Base-by-base conservation (phyloP, 306 rosid genomes). In the Mimosa bimucronata region DNA sequence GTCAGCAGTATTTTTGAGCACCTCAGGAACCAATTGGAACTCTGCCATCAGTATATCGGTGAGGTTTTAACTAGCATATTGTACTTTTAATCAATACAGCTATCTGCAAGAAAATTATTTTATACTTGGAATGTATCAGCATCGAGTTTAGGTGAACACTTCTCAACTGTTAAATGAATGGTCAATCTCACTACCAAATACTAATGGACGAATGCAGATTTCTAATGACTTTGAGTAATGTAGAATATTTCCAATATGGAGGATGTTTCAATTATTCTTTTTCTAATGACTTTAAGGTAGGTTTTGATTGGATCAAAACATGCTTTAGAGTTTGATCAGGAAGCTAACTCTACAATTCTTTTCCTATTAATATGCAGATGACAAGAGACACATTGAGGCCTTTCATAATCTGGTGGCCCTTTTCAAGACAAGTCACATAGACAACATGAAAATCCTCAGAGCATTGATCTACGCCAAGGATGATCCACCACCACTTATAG, bases 381-480 rank as follows among this genome's bases (percentile, higher is more conserved):
- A 83, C 3, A 91, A 77, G 87, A 91, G 40, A 65, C 87, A 90
- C 29, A 76, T 85, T 7, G 97, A 94, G 79, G 88, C 85, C 25
- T 94, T 82, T 73, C 83, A 76, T 23, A 82, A 60, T 86, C 94
- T 94, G 45, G 21, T 75, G 48, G 85, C 66, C 29, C 88, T 91
- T 60, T 80, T 91, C 57, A 83, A 85, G 81, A 68, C 87, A 28
- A 79, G 5, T 64, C 95, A 92, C 18, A 18, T 90, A 3, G 97
- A 94, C 88, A 94, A 94, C 89, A 73, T 88, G 86, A 94, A 87
- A 88, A 77, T 82, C 26, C 69, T 94, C 79, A 81, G 67, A 85
- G 91, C 90, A 67, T 71, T 94, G 80, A 79, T 92, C 64, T 81
- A 80, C 42, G 62, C 80, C 40, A 88, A 69, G 81, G 97, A 91